These are phyloP conservation scores for Alternaria triticina DNA, from an alignment of 2,329 filamentous ascomycete species.

Conservation along the genomic window DNA sequence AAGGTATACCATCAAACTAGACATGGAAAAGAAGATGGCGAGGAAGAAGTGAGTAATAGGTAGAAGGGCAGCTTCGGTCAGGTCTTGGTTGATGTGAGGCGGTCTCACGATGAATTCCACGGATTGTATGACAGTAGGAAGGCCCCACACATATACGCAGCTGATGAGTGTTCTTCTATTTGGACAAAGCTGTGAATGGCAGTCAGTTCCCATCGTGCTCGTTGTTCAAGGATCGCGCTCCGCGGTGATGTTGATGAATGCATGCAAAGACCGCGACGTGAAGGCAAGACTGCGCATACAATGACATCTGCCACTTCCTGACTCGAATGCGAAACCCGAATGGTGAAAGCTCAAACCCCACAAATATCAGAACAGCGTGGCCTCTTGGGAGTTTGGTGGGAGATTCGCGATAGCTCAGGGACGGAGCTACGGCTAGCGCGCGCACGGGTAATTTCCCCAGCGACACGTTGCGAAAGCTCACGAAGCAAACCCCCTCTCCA, in stretches of 20 bases:
- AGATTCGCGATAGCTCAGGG: constrained; percentile 32
- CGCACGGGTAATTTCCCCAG: constrained; percentile 31
- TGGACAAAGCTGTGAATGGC: neutral
- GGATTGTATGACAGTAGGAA: no score
- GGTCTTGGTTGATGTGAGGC: neutral
- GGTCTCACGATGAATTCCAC: no score
- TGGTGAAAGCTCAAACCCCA: neutral
- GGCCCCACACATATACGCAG: neutral
- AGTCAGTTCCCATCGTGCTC: neutral
- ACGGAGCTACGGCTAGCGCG: constrained; percentile 32
- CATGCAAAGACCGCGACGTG: neutral
- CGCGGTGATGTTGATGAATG: neutral
- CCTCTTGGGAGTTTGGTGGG: constrained; percentile 24
- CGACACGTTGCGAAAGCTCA: constrained; percentile 42
- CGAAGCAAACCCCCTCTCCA: constrained; percentile 37
- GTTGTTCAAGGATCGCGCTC: neutral
- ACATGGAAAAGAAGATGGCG: neutral
- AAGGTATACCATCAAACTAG: neutral
- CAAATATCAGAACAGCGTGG: constrained; percentile 29
- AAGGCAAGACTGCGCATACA: neutral
- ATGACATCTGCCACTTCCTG: neutral
- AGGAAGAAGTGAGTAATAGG: neutral
- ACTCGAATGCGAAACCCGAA: neutral
- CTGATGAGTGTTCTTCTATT: neutral
- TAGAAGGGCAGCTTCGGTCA: neutral